Base-by-base conservation (phyloP, 257 asterid genomes). In the Coffea canephora region DNA sequence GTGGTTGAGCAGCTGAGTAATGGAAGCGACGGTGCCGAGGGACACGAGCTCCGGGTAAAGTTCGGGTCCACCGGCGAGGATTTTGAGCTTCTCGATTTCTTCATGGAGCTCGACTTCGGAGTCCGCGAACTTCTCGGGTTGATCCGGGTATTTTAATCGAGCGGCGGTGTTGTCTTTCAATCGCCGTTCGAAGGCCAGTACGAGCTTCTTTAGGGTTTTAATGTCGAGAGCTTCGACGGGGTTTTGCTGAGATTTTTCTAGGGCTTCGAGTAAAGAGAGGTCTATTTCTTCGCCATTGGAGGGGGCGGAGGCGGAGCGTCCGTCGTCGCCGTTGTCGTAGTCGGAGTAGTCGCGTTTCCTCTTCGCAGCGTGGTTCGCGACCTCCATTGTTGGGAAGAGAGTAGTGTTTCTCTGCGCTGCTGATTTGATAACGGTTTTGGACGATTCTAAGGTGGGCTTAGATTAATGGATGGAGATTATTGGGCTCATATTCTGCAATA, bases 71-170 rank as follows among this genome's bases (percentile, higher is more conserved):
- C 93, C 98, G 1, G 99, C 96, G 68, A 95, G 91, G 80, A 95
- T 83, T 76, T 92, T 93, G 76, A 95, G 98, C 89, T 92, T 94
- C 83, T 92, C 91, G 81, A 95, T 90, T 90, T 95, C 98, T 11
- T 93, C 98, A 87, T 95, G 99, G 66, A 95, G 98, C 82, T 92
- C 97, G 19, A 93, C 81, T 81, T 95, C 99, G 75, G 99, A 91
- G 81, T 95, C 99, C 5, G 98, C 98, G 80, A 95, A 95, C 77
- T 93, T 95, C 12, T 93, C 98, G 8, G 99, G 98, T 75, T 93
- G 93, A 86, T 95, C 99, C 0, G 99, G 98, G 79, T 93, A 91
- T 89, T 92, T 95, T 73, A 95, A 93, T 27, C 98, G 94, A 77
- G 97, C 93, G 73, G 99, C 95, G 73, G 93, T 93, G 91, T 93